phyloP scores from a whole-genome alignment of 768 basidiomycete species.

The Coprinopsis marcescibilis region DNA sequence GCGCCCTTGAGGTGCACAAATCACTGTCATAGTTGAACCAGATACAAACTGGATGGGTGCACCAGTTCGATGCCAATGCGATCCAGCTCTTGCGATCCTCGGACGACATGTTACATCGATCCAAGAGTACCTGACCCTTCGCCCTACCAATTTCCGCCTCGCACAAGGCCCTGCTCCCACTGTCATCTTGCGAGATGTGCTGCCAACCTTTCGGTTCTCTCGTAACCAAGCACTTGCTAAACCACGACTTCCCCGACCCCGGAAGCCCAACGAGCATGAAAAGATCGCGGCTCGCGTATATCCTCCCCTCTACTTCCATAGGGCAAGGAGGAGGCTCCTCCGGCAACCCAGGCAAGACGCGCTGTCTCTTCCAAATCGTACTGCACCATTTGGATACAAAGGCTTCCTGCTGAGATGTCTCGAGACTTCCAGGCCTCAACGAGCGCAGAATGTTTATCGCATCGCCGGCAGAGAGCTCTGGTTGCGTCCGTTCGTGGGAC shows the following conservation, averaged over 20 bases:
- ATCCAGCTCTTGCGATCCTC: constrained; percentile 48
- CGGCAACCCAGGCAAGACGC: constrained; percentile 42
- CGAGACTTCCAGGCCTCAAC: constrained; percentile 52
- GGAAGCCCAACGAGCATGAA: constrained; percentile 56
- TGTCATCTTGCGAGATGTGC: constrained; percentile 52
- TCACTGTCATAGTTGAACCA: constrained; percentile 49
- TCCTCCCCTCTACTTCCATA: constrained; percentile 37
- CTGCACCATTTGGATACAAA: constrained; percentile 56
- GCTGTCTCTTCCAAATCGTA: constrained; percentile 53
- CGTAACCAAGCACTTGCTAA: constrained; percentile 40
- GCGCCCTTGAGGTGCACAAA: constrained; percentile 49
- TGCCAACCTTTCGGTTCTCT: constrained; percentile 40
- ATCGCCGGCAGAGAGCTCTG: constrained; percentile 41
- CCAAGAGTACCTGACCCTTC: constrained; percentile 41
- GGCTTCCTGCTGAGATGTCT: constrained; percentile 49
- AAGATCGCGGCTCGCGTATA: constrained; percentile 33
- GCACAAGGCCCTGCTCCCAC: constrained; percentile 42
- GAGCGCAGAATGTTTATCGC: constrained; percentile 43
- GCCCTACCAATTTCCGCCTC: constrained; percentile 44
- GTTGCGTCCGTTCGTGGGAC: constrained; percentile 34
- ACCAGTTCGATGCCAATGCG: constrained; percentile 43
- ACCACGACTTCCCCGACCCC: constrained; percentile 57
- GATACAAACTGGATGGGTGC: constrained; percentile 38
- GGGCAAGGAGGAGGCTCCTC: constrained; percentile 46
- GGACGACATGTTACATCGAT: constrained; percentile 49